Conservation (phyloP, 2,329 filamentous ascomycete species). For the Periconia digitata region DNA sequence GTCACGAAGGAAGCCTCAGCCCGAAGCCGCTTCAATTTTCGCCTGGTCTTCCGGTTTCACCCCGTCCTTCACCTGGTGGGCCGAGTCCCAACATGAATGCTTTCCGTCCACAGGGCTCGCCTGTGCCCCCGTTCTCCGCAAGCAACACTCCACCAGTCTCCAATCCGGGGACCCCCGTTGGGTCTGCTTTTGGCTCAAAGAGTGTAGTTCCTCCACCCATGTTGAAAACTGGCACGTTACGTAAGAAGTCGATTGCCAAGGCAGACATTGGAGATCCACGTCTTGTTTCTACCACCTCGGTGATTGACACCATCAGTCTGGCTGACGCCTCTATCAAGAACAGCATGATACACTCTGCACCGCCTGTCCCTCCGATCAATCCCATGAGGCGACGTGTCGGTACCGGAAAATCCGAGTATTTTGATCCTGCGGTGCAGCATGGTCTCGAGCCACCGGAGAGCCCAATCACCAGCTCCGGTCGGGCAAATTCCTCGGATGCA, state of each 20-base stretch:
- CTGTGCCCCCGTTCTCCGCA: constrained; percentile 52
- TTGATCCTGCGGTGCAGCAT: constrained; percentile 44
- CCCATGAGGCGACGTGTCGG: constrained; percentile 57
- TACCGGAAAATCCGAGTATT: constrained; percentile 42
- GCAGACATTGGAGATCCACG: constrained; percentile 63
- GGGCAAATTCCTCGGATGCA: constrained; percentile 49
- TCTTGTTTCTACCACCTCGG: constrained; percentile 57
- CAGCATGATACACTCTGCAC: constrained; percentile 46
- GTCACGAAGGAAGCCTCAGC: constrained; percentile 22
- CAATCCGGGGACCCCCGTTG: constrained; percentile 46
- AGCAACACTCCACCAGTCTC: constrained; percentile 58
- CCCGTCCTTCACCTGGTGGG: constrained; percentile 40
- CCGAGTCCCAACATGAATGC: constrained; percentile 36
- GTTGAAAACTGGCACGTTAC: constrained; percentile 33
- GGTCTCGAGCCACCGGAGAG: constrained; percentile 35
- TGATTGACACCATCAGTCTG: constrained; percentile 60
- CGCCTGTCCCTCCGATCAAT: constrained; percentile 62
- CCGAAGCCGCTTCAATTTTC: constrained; percentile 26
- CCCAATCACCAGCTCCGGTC: constrained; percentile 36
- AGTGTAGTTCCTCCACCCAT: constrained; percentile 26
- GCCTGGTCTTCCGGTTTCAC: constrained; percentile 37
- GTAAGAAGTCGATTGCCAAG: constrained; percentile 63
- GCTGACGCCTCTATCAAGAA: constrained; percentile 58
- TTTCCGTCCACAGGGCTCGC: constrained; percentile 47
- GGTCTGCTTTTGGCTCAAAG: constrained; percentile 35